phyloP scores from a whole-genome alignment of 345 rosid species.

The Syzygium aromaticum region DNA sequence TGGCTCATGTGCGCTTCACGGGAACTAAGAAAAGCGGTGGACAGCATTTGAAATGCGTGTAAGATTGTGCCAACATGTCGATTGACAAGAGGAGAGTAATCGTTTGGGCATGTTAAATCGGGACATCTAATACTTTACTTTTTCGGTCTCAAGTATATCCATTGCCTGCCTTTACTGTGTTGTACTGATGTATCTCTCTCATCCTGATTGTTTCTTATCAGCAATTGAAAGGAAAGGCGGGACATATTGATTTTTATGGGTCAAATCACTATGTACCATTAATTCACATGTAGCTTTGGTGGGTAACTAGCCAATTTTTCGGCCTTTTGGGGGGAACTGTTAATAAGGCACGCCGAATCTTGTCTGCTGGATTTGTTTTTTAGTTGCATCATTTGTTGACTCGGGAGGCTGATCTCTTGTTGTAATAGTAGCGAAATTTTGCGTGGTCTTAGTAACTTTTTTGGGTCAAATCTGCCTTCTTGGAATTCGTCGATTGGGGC shows the following conservation, averaged over 20 bases:
- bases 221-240: neutral
- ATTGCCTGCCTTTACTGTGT: neutral
- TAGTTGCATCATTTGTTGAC: neutral
- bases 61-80: neutral
- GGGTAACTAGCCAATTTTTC: neutral
- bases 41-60: neutral
- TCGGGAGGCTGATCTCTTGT: neutral
- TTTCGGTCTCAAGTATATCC: neutral
- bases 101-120: neutral
- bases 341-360: neutral
- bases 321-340: neutral
- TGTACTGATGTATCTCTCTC: neutral
- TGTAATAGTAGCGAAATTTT: neutral
- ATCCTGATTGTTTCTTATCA: neutral
- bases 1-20: neutral
- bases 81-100: neutral
- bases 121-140: neutral
- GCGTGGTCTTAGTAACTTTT: neutral
- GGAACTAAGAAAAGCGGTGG: neutral
- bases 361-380: neutral
- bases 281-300: neutral
- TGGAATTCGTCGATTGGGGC: neutral
- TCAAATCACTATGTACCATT: neutral
- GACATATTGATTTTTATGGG: neutral
- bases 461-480: neutral